Conservation (phyloP, 2,329 filamentous ascomycete species). For the Cladosporium sphaerospermum region DNA sequence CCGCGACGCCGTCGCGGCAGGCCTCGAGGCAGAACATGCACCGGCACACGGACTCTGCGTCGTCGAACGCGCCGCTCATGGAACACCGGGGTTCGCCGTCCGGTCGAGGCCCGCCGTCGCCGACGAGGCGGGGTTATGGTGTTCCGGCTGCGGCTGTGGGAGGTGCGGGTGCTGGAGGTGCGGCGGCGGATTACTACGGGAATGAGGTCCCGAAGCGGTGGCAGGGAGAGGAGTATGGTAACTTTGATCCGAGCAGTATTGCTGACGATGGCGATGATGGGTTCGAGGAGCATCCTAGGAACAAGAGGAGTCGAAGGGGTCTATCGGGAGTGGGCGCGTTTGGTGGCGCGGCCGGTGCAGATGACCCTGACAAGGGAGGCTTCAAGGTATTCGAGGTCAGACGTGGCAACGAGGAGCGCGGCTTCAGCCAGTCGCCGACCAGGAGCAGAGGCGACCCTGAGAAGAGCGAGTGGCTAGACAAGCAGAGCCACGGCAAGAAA, state of each 20-base stretch:
- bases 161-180: slow-evolving; percentile 12
- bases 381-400: slow-evolving; percentile 36
- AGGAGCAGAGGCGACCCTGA: slow-evolving; percentile 42
- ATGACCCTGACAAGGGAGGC: slow-evolving; percentile 3
- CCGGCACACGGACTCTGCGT: slow-evolving; percentile 19
- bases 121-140: slow-evolving; percentile 9
- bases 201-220: background rate
- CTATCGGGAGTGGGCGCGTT: slow-evolving; percentile 38
- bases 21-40: slow-evolving; percentile 11
- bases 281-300: slow-evolving; percentile 45
- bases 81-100: slow-evolving; percentile 9
- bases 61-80: slow-evolving; percentile 23
- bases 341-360: background rate
- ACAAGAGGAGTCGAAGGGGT: slow-evolving; percentile 10
- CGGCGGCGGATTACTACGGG: slow-evolving; percentile 15
- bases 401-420: slow-evolving; percentile 36
- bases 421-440: slow-evolving; percentile 34
- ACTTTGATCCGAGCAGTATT: slow-evolving; percentile 70
- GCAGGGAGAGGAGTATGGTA: slow-evolving; percentile 23
- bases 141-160: slow-evolving; percentile 12
- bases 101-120: slow-evolving; percentile 1
- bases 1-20: background rate
- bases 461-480: slow-evolving; percentile 60
- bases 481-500: slow-evolving; percentile 56
- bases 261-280: slow-evolving; percentile 86